These are phyloP conservation scores for Sphenostylis stenocarpa DNA, from an alignment of 306 rosid genomes.

Conservation along the genomic window DNA sequence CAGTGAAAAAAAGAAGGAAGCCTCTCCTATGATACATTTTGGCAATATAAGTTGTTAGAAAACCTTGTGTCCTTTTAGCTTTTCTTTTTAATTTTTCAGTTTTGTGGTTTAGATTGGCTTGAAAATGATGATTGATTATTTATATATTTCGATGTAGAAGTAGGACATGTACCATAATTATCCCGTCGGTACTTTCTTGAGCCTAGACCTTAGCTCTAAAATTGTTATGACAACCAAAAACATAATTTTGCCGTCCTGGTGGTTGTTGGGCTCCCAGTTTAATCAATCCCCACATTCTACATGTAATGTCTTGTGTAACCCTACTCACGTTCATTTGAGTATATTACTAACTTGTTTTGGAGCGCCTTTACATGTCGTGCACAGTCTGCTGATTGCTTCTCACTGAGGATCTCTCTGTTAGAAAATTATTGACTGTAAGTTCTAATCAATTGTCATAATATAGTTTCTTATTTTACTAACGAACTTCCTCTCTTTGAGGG, in stretches of 20 bases:
- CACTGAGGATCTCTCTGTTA: neutral
- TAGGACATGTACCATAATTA: slow-evolving; percentile 54
- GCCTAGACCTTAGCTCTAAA: slow-evolving; percentile 20
- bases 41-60: slow-evolving; percentile 32
- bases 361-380: neutral
- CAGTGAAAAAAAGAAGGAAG: slow-evolving; percentile 56
- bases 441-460: neutral
- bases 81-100: slow-evolving; percentile 12
- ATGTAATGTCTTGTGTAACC: slow-evolving; percentile 23
- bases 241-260: slow-evolving; percentile 22
- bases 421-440: neutral
- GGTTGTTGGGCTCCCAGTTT: slow-evolving; percentile 17
- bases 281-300: slow-evolving; percentile 2
- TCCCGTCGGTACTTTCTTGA: slow-evolving; percentile 24
- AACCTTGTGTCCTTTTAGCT: slow-evolving; percentile 18
- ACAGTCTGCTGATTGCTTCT: slow-evolving; percentile 15
- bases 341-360: slow-evolving; percentile 23
- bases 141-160: slow-evolving; percentile 41
- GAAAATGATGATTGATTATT: slow-evolving; percentile 35
- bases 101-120: slow-evolving; percentile 38
- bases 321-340: slow-evolving; percentile 14
- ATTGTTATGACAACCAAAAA: slow-evolving; percentile 22
- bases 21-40: slow-evolving; percentile 37
- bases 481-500: neutral
- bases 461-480: neutral